These are phyloP conservation scores for Neonectria sp. DNA, from an alignment of 2,329 filamentous ascomycete species.

Conservation along the genomic window DNA sequence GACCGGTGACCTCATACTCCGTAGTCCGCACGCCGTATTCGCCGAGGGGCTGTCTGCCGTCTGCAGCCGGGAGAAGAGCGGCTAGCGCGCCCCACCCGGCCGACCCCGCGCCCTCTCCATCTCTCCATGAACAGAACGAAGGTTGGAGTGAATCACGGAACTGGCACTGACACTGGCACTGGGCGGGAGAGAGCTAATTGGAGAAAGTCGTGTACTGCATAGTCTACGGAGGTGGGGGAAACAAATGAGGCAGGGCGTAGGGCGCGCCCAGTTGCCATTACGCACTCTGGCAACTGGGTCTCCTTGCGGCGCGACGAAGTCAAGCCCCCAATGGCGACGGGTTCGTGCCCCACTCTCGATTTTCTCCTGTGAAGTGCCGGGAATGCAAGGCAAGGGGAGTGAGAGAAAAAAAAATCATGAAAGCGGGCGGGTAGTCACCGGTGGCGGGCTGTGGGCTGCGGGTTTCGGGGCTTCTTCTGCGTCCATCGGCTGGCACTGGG, in stretches of 20 bases:
- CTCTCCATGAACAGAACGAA: not conserved
- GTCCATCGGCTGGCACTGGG: not conserved
- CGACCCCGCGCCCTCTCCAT: conserved; percentile 3
- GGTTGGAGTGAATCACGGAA: not conserved
- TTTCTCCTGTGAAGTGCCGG: conserved; percentile 6
- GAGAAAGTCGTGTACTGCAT: not conserved
- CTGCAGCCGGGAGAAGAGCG: conserved; percentile 6
- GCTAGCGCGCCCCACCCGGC: conserved; percentile 5
- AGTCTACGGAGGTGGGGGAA: not conserved
- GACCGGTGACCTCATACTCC: conserved; percentile 20
- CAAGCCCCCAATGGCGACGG: not conserved
- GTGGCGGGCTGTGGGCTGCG: not conserved
- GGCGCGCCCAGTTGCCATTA: not conserved
- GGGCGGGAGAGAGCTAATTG: not conserved
- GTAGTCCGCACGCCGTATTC: not conserved
- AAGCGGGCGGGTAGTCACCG: conserved; percentile 9
- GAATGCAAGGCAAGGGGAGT: not conserved
- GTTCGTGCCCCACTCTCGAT: not conserved
- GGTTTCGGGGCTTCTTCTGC: conserved; percentile 10
- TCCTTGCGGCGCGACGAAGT: not conserved
- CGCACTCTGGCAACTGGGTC: too few species aligned
- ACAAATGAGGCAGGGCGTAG: not conserved
- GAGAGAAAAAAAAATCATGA: not conserved
- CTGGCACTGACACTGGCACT: not conserved
- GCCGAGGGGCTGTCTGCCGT: not conserved